Evolutionary conservation across 352 stramenopile genomes (phyloP), one percentile per base, ranked within the genome.

Genomic region (Phytophthora syringae): DNA sequence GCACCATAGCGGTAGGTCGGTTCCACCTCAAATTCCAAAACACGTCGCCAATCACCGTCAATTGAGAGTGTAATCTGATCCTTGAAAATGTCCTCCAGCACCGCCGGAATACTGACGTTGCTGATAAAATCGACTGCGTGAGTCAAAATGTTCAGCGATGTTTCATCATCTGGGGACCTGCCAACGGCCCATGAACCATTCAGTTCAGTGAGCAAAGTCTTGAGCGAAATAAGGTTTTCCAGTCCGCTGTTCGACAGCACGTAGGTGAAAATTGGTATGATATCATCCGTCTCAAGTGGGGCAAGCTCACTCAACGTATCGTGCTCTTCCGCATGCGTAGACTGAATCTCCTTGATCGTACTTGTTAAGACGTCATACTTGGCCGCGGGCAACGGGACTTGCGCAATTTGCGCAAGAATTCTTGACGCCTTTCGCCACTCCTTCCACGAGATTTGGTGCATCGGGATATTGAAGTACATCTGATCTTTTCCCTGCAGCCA

Each of bases 401-500:
- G 56, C 0, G 71, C 74, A 34, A 91, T 79, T 67, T 93, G 80
- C 0, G 82, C 79, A 12, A 96, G 70, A 40, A 93, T 79, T 39
- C 82, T 74, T 1, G 82, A 94, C 7, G 88, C 78, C 34, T 84
- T 82, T 1, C 88, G 76, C 88, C 88, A 96, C 52, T 95, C 86
- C 22, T 92, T 94, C 77, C 79, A 91, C 44, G 88, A 96, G 7
- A 93, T 71, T 27, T 95, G 86, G 24, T 93, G 72, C 54, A 90
- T 27, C 2, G 88, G 86, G 28, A 96, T 96, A 50, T 95, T 93
- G 61, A 93, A 96, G 56, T 94, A 95, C 54, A 85, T 90, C 32
- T 96, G 88, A 56, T 96, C 87, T 74, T 96, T 96, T n/a, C 88
- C 87, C 67, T 95, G 88, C 10, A 96, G 71, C 86, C 87, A 96